Conservation (phyloP, 768 basidiomycete genomes). For the Glaciozyma martinii region DNA sequence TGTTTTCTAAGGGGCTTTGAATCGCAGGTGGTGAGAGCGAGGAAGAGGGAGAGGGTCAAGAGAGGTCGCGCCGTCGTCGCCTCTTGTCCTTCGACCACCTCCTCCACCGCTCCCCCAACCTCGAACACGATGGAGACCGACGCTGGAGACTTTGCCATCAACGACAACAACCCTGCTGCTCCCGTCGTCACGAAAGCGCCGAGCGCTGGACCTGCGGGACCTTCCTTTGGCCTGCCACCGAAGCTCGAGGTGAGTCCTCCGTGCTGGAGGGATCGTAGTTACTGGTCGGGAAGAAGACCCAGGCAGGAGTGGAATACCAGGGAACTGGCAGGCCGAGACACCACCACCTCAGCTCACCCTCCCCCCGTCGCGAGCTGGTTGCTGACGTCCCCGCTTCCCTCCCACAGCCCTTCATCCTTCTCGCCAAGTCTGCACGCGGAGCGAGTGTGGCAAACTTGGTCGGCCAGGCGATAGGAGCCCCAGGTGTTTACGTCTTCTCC, state of each 20-base stretch:
- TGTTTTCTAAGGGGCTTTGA: too few relatives aligned
- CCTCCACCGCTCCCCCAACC: too few relatives aligned
- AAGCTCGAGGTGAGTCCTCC: conserved; percentile 30
- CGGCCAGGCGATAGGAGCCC: conserved; percentile 74
- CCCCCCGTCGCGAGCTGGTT: too few relatives aligned
- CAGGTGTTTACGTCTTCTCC: conserved; percentile 83
- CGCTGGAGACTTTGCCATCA: conserved; percentile 1
- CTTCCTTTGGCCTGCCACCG: conserved; percentile 20
- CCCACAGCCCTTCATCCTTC: conserved; percentile 68
- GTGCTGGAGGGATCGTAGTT: neutral
- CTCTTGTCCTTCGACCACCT: too few relatives aligned
- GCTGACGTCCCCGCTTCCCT: neutral
- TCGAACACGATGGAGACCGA: neutral
- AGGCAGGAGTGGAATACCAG: too few relatives aligned
- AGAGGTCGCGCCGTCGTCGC: too few relatives aligned
- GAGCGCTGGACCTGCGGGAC: conserved; percentile 5
- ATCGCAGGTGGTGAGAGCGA: too few relatives aligned
- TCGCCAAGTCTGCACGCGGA: conserved; percentile 84
- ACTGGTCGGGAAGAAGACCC: neutral
- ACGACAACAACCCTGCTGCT: conserved; percentile 1
- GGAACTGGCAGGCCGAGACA: neutral
- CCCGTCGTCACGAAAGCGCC: neutral
- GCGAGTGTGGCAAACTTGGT: conserved; percentile 84
- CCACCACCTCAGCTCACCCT: neutral
- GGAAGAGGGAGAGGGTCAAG: too few relatives aligned